Evolutionary conservation across 2,329 filamentous ascomycete species (phyloP).

Genomic region (Cadophora malorum): DNA sequence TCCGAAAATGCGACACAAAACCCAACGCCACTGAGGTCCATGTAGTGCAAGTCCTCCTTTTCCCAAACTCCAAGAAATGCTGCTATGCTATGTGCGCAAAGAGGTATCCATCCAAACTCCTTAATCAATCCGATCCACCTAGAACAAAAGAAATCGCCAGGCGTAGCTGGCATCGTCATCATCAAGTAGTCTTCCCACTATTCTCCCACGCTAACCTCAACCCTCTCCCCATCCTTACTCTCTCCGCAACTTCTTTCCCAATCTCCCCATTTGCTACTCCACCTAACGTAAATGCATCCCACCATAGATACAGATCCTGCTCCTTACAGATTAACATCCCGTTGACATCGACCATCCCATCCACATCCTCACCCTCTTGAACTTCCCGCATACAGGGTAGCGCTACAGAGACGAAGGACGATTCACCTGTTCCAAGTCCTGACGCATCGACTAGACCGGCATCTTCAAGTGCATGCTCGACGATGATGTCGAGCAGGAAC

Average conservation of each 20-base stretch:
- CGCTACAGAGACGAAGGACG: conserved; percentile 34
- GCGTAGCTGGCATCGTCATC: background rate
- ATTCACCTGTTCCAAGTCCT: conserved; percentile 50
- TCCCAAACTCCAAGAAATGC: conserved; percentile 14
- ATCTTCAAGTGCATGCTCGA: conserved; percentile 55
- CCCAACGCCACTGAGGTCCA: background rate
- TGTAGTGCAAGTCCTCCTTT: background rate
- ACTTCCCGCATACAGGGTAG: conserved; percentile 37
- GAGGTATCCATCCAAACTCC: background rate
- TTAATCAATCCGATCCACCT: background rate
- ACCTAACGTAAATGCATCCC: conserved; percentile 56
- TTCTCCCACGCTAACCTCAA: conserved; percentile 25
- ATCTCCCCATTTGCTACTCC: conserved; percentile 47
- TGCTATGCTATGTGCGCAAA: conserved; percentile 2
- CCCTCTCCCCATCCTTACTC: conserved; percentile 33
- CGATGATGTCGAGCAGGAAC: conserved; percentile 53
- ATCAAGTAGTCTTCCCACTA: background rate
- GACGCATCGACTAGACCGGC: conserved; percentile 51
- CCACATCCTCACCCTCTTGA: conserved; percentile 30
- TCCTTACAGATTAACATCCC: conserved; percentile 47
- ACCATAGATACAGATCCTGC: conserved; percentile 56
- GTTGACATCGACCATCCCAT: conserved; percentile 30
- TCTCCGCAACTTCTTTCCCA: conserved; percentile 43
- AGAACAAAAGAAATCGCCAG: background rate
- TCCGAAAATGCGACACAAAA: background rate